phyloP scores from a whole-genome alignment of 2,329 filamentous ascomycete genomes.

The Escovopsis weberi region DNA sequence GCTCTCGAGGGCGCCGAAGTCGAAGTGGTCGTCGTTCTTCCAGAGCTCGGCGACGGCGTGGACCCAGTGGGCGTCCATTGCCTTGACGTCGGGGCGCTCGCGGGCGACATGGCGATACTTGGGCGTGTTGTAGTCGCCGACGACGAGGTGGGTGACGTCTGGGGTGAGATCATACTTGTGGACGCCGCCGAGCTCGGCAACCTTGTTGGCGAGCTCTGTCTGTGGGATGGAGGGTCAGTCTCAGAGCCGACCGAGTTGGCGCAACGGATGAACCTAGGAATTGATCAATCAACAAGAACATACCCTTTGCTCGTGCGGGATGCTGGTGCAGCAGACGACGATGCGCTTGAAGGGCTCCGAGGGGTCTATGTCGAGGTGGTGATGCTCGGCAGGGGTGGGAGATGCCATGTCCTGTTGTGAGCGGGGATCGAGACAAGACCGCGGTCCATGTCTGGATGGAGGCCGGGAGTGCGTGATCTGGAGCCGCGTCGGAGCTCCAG shows the following conservation, averaged over 20 bases:
- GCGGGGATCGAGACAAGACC: too few relatives aligned
- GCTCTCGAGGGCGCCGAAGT: constrained; percentile 55
- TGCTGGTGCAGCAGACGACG: constrained; percentile 77
- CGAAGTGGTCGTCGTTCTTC: constrained; percentile 66
- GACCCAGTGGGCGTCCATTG: constrained; percentile 73
- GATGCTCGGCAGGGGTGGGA: constrained; percentile 11
- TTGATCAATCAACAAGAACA: neutral
- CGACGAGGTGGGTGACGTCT: constrained; percentile 86
- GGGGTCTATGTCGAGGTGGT: constrained; percentile 32
- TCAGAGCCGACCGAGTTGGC: neutral
- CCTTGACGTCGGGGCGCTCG: constrained; percentile 71
- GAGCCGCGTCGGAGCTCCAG: too few relatives aligned
- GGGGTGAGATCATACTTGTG: constrained; percentile 90
- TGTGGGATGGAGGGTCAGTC: constrained; percentile 11
- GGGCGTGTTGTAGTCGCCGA: constrained; percentile 74
- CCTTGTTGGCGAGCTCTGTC: constrained; percentile 46
- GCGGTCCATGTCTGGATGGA: too few relatives aligned
- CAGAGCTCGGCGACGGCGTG: constrained; percentile 65
- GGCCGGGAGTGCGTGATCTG: too few relatives aligned
- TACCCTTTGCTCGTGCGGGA: constrained; percentile 66
- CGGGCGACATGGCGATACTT: constrained; percentile 95
- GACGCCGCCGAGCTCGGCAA: constrained; percentile 67
- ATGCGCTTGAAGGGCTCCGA: constrained; percentile 54
- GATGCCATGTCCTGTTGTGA: constrained; percentile 14
- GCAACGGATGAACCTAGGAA: too few relatives aligned